Base-by-base conservation (phyloP, 345 rosid genomes). In the Bruguiera sexangula region DNA sequence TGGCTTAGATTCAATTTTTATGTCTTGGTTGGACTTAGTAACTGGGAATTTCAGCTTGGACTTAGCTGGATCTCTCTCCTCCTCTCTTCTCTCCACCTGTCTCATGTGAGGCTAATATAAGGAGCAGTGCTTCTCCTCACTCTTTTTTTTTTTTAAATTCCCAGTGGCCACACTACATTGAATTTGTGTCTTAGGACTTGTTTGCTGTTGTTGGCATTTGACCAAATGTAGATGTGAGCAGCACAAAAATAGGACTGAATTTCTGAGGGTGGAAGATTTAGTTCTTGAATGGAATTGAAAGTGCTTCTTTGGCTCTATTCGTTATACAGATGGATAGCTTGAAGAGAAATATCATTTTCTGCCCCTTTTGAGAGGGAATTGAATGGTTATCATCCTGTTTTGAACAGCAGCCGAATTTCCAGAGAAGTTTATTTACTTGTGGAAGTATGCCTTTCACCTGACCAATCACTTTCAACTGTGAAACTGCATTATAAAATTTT, bases 401-500 rank as follows among this genome's bases (percentile, higher is more conserved):
- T 54, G 51, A 75, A 66, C 60, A 67, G 66, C 52, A 63, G 69
- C 76, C 27, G 27, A 66, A 68, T 67, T 52, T 61, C 63, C 22
- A 63, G 74, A 69, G 77, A 76, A 52, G 79, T 65, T 60, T 68
- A 70, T 68, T 60, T 46, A 26, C 71, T 73, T 67, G 76, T 65
- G 63, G 79, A 76, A 55, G 54, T 69, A 19, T 68, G 70, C 64
- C 2, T 68, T 64, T 29, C 72, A 39, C 71, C 20, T 77, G 79
- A 37, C 73, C 68, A 63, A 72, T 48, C 73, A 64, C 74, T 67
- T 61, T 75, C 81, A 57, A 75, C 78, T 69, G 34, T 57, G 83
- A 77, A 63, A 83, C 76, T 70, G 65, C 80, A 26, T 71, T 73
- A 3, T 43, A 75, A 78, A 71, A 68, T 66, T 70, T 75, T 72